A percentile compares a stretch with the other conserved stretches of the same genome.
These are phyloP conservation scores for Hypocrella siamensis DNA, from an alignment of 2,329 filamentous ascomycete genomes.

Conservation along the genomic window DNA sequence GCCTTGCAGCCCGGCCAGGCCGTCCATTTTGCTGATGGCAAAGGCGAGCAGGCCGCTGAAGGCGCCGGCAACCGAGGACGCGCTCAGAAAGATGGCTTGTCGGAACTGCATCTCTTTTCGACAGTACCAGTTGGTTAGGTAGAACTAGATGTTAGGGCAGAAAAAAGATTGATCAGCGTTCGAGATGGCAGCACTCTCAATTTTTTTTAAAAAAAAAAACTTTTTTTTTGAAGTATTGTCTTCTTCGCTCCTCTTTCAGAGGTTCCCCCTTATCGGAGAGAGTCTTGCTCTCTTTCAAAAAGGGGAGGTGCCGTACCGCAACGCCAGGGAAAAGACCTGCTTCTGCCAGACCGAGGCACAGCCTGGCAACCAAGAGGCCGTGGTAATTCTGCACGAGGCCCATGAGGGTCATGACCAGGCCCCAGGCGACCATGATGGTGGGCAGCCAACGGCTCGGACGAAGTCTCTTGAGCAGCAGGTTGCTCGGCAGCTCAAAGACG, in stretches of 20 bases:
- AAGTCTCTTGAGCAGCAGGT: constrained; percentile 59
- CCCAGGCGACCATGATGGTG: constrained; percentile 54
- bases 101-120: constrained; percentile 38
- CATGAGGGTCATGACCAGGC: constrained; percentile 33
- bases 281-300: too few relatives aligned
- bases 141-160: constrained; percentile 20
- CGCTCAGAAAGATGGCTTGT: constrained; percentile 66
- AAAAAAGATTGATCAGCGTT: too few relatives aligned
- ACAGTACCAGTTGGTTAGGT: constrained; percentile 43
- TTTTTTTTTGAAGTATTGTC: too few relatives aligned
- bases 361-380: constrained; percentile 31
- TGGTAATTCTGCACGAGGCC: constrained; percentile 33
- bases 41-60: constrained; percentile 60
- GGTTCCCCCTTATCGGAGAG: too few relatives aligned
- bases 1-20: constrained; percentile 39
- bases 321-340: constrained; percentile 53
- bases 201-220: too few relatives aligned
- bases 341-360: constrained; percentile 51
- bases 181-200: too few relatives aligned
- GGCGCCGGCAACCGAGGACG: constrained; percentile 63
- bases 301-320: constrained; percentile 16
- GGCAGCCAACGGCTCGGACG: constrained; percentile 63
- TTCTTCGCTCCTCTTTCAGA: too few relatives aligned
- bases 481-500: constrained; percentile 62
- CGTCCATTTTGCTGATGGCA: constrained; percentile 54